Conservation (phyloP, 1,284 basidiomycete genomes). For the Ganoderma boninense region DNA sequence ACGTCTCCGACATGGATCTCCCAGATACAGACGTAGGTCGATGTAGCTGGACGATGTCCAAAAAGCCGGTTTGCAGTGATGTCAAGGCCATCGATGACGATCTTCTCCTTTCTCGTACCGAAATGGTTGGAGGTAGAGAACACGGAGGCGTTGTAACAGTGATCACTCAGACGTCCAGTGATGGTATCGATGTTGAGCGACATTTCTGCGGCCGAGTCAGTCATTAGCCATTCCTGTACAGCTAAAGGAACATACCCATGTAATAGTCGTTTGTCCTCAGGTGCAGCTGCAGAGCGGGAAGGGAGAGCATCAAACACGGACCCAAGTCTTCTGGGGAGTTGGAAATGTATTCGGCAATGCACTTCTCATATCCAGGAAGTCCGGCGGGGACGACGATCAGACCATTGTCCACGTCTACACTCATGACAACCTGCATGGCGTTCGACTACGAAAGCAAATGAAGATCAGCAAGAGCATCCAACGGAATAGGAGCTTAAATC, state of each 20-base stretch:
- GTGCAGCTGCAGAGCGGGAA: conserved; percentile 78
- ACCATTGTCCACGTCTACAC: conserved; percentile 61
- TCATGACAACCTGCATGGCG: conserved; percentile 78
- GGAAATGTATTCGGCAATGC: conserved; percentile 35
- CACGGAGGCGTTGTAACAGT: conserved; percentile 57
- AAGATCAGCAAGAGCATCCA: neutral
- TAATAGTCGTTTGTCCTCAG: conserved; percentile 85
- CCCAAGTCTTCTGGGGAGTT: conserved; percentile 51
- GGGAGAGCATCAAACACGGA: conserved; percentile 60
- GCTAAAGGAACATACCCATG: conserved; percentile 70
- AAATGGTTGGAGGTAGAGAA: conserved; percentile 38
- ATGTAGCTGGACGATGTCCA: conserved; percentile 84
- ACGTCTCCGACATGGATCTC: conserved; percentile 76
- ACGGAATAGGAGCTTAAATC: neutral
- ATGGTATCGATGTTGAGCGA: conserved; percentile 76
- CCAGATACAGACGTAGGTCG: conserved; percentile 93
- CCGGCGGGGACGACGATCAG: conserved; percentile 77
- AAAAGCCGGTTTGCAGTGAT: conserved; percentile 87
- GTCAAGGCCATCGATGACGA: conserved; percentile 79
- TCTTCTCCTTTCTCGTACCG: conserved; percentile 45
- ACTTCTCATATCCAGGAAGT: conserved; percentile 72
- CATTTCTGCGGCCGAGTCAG: conserved; percentile 63
- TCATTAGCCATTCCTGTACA: neutral
- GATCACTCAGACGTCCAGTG: conserved; percentile 56
- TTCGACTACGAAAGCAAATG: conserved; percentile 65